Percentiles rank a stretch among this genome's conserved stretches.
These are phyloP conservation scores for Stenocarpella maydis DNA, from an alignment of 2,329 filamentous ascomycete genomes.

Conservation along the genomic window DNA sequence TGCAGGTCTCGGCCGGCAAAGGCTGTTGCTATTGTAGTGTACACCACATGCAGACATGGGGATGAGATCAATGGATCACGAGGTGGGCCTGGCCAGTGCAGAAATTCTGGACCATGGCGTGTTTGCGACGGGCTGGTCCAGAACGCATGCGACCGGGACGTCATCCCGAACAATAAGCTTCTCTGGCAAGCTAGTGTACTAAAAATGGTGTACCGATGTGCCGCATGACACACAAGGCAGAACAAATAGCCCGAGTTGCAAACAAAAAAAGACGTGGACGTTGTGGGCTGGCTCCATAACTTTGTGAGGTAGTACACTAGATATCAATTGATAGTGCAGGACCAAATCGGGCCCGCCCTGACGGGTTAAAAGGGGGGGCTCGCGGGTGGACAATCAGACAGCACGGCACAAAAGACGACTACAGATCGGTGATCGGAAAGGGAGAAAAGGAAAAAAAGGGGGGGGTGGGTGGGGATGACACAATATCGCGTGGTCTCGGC, in stretches of 20 bases:
- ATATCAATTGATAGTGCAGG: too few relatives aligned
- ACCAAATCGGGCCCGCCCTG: conserved; percentile 2
- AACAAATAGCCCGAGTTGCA: not conserved
- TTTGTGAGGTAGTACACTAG: not conserved
- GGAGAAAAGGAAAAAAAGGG: too few relatives aligned
- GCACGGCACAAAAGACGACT: too few relatives aligned
- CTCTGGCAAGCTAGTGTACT: conserved; percentile 6
- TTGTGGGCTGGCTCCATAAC: not conserved
- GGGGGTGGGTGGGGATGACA: not conserved
- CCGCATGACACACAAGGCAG: not conserved
- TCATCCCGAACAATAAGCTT: conserved; percentile 28
- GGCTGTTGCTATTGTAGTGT: not conserved
- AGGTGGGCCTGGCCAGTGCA: not conserved
- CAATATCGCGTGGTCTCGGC: conserved; percentile 12
- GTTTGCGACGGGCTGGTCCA: conserved; percentile 10
- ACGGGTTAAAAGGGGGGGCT: not conserved
- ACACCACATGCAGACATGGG: not conserved
- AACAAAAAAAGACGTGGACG: not conserved
- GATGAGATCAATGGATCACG: too few relatives aligned
- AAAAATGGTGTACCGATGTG: conserved; percentile 6
- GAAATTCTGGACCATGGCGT: conserved; percentile 12
- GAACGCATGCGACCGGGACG: conserved; percentile 1
- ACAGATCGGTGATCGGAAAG: not conserved
- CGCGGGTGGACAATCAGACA: too few relatives aligned
- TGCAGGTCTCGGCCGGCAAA: too few relatives aligned